Base-by-base conservation (phyloP, 345 rosid species). In the Eucalyptus urophylla region DNA sequence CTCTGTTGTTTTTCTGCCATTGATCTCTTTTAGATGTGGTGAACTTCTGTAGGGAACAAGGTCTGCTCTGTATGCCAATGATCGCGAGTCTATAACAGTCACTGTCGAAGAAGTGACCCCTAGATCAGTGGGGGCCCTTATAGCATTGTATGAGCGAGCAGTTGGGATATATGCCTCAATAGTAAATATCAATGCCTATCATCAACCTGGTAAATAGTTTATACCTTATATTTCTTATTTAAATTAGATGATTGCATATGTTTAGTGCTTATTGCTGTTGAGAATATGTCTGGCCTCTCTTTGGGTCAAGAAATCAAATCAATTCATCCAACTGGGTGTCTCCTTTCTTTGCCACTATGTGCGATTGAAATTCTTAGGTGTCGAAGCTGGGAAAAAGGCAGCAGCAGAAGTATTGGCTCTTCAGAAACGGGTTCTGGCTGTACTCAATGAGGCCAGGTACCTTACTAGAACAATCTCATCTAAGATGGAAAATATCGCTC, bases 331-430 rank as follows among this genome's bases (percentile, higher is more conserved):
- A 44, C 40, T 81, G 10, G 21, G 62, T 31, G 25, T 33, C 44
- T 54, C 33, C 11, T 24, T 56, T 81, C 51, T 86, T 88, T 50
- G 86, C 58, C 69, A 19, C 58, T 24, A 40, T 87, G 54, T 44
- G 54, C 6, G 3, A n/a, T 87, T 49, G 67, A 87, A 76, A 40
- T 40, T 37, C 65, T 90, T 87, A 98, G 99, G 99, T 89, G 99
- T 98, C 88, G 99, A 98, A 95, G 99, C 99, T 85, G 99, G 99
- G 89, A 97, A 98, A 90, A 97, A 95, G 89, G 99, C 99, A 72
- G 99, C 99, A 31, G 99, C 97, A 87, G 99, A 98, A 92, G 98
- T 98, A 87, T 92, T 98, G 86, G 97, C 99, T 89, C 95, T 98
- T 88, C 99, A 98, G 90, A 98, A 96, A 92, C 97, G 98, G 87